Base-by-base conservation (phyloP, 768 basidiomycete species). In the Cantharellus cinnabarinus region DNA sequence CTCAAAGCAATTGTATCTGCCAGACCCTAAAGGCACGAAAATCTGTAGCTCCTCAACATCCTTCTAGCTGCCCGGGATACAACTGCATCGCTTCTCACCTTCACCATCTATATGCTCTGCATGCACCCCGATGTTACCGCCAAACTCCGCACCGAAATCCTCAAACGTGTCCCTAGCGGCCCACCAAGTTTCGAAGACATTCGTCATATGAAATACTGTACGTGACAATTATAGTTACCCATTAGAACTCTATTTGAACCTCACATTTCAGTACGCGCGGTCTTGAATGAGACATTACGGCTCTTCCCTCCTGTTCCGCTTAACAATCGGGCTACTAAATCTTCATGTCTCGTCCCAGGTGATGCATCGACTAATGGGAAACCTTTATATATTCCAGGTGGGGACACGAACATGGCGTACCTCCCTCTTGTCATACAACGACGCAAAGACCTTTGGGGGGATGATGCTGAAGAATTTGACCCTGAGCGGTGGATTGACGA, bases 241-340 rank as follows among this genome's bases (percentile, higher is more conserved):
- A 2, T 40, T 51, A 61, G 41, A 34, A 41, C 14, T 4, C 7
- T 29, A 7, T 15, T 57, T 55, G 34, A 37, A 39, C 4, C 42
- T 20, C 20, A 2, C 10, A 40, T 38, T 4, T 7, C 59, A 71
- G 69, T 66, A 50, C 67, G 70, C 48, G 66, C 67, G 2, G 68
- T 68, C 59, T 65, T 70, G 57, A 66, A 69, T 53, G 70, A 71
- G 58, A 65, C 65, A 1, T 59, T 71, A 35, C 59, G 70, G 3
- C 64, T 71, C 15, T 71, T 69, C 62, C 70, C 70, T 14, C 70
- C 70, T 4, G 68, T 61, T 14, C 54, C 60, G 14, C n/a, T 40
- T 20, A 57, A 61, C 35, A 39, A n/a, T 2, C 60, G 62, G 7
- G 20, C 35, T 68, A 4, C 70, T 66, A 2, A 67, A 65, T 29